These are phyloP conservation scores for Rhodotorula sp. DNA, from an alignment of 1,284 basidiomycete genomes.

Conservation along the genomic window DNA sequence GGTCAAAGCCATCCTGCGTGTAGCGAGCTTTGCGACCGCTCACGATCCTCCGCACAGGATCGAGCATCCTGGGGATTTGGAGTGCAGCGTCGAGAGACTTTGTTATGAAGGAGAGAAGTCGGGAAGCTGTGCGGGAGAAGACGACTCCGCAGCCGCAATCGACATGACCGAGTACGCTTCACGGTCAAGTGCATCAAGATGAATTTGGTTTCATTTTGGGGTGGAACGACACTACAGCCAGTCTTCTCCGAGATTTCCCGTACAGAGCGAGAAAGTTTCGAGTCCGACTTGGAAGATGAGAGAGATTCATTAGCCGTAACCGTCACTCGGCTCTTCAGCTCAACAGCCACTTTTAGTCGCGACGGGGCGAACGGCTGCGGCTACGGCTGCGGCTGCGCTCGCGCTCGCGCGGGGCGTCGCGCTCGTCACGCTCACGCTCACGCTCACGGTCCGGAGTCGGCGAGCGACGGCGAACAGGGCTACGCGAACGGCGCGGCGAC, in stretches of 20 bases:
- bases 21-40: slow-evolving; percentile 68
- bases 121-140: background rate
- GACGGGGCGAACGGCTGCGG: slow-evolving; percentile 5
- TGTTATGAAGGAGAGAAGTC: background rate
- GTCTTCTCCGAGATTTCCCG: background rate
- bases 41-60: slow-evolving; percentile 49
- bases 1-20: slow-evolving; percentile 63
- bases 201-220: background rate
- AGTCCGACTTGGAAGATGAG: too few species aligned
- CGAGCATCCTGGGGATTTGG: background rate
- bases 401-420: slow-evolving; percentile 11
- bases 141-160: background rate
- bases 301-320: too few species aligned
- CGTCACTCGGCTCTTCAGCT: too few species aligned
- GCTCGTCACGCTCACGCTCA: slow-evolving; percentile 15
- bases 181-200: background rate
- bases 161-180: background rate
- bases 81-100: background rate
- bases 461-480: slow-evolving; percentile 21
- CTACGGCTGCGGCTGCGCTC: slow-evolving; percentile 1
- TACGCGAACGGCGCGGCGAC: slow-evolving; percentile 19
- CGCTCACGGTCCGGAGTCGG: slow-evolving; percentile 18
- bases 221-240: background rate
- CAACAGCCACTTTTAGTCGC: too few species aligned
- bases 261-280: background rate